Base-by-base conservation (phyloP, 345 rosid species). In the Noccaea bulbosa region DNA sequence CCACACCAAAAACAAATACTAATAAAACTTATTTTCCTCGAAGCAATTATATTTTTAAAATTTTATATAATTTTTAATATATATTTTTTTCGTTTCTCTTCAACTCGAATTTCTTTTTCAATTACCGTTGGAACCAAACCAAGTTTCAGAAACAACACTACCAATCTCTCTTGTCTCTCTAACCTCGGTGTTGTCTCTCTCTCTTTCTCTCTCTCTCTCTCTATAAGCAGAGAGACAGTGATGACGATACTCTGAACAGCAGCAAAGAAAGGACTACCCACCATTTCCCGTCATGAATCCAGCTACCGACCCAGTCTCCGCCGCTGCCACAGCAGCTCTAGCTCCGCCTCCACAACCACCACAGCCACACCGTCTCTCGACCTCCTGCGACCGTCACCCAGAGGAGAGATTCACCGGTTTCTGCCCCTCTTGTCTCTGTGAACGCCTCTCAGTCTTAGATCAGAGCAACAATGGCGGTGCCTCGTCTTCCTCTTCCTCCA, bases 341-440 rank as follows among this genome's bases (percentile, higher is more conserved):
- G 77, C 70, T 49, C 83, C 78, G 24, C 83, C 84, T 43, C 80
- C 71, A 16, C 76, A 65, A 50, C 80, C 62, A 2, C 92, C 90
- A 11, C 99, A 85, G 83, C 88, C 94, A n/a, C 89, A 87, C 81
- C 96, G 96, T 34, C 92, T 79, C 35, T 83, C 98, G 3, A 91
- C 97, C 52, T 94, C 97, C 63, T 95, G 99, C 41, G 86, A 85
- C 65, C 87, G 97, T 52, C 99, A 92, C 55, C 99, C 98, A 0
- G 94, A 92, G 22, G 97, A 92, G 78, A 71, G 81, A 1, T 95
- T 88, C 81, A 88, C 97, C 53, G 92, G 97, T 51, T 95, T 95
- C 65, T 95, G 99, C 72, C 98, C 99, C 47, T 82, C 88, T 71
- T 95, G 98, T 82, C 98, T 95, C 85, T 95, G 92, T 85, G 99